Base-by-base conservation (phyloP, 768 basidiomycete genomes). In the Omphalotus guepiniiformis region DNA sequence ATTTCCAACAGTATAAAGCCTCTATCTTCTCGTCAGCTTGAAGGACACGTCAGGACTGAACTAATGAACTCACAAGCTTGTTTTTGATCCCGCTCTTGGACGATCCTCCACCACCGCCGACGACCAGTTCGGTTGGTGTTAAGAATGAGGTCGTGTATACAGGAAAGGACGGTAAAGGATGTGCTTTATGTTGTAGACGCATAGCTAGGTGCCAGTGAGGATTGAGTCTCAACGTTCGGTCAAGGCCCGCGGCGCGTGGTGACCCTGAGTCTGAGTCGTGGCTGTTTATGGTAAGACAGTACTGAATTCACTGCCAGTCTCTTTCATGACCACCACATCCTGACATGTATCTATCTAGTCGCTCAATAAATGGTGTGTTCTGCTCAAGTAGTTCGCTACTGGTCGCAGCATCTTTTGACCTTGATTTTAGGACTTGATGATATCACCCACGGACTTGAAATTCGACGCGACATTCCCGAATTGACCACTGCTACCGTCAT, bases 1-100 rank as follows among this genome's bases (percentile, higher is more conserved):
- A 13, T 74, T 62, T 13, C 69, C 70, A 46, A 91, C 70, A 39
- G 74, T 69, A 62, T 88, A 92, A 19, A 93, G 65, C 56, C 82
- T 76, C 91, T 93, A 55, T 15, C 42, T 45, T 50, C 4, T 47
- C 50, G 55, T 42, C 13, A 22, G 38, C 13, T 34, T 9, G 42
- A 9, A 40, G 18, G 22, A 8, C 21, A 23, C 29, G 13, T 29
- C 32, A 44, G 47, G 19, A 11, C 42, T 32, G 30, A 2, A 15
- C 11, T n/a, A 38, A 19, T 26, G 22, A 13, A 70, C 87, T 59
- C 54, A 91, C 95, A 55, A 99, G 67, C 64, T 92, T 91, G 69
- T 99, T 99, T 72, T 92, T 90, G 51, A 99, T 87, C 3, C 96
- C 96, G 43, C 78, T 92, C 52, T 79, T 79, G 8, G 87, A 81